Evolutionary conservation across 495 filamentous ascomycete species (phyloP), one percentile per base, ranked within the genome.

Genomic region (Aspergillus bridgeri): DNA sequence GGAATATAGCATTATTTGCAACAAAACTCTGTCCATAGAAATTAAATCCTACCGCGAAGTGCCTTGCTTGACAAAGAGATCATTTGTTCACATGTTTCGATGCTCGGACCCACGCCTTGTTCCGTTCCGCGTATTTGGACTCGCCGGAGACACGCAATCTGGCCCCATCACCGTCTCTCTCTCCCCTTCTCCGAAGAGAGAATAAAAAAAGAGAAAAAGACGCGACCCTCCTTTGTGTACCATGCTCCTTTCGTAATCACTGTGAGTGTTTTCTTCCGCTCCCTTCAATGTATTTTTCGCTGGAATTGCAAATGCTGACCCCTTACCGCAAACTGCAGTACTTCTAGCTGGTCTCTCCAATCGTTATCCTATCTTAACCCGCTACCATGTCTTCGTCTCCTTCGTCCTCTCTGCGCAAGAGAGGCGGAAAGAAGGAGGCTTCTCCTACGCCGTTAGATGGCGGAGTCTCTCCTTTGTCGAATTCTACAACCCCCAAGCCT

Each of bases 381-480:
- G 51, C 44, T 54, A 74, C 43, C 57, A 75, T 75, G 75, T 71
- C 72, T 54, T 69, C 43, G 18, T 48, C 72, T 21, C 63, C 77
- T 65, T 67, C 74, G 46, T 58, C 79, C 58, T 72, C 74, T 69
- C 73, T 82, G 53, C 77, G 79, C 25, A 81, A 81, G 69, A 79
- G 79, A 67, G 76, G 71, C 54, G 77, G 75, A 54, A 76, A 77
- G 60, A 79, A 75, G 66, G 74, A 78, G 57, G 61, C 57, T 24
- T 60, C 65, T 59, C 58, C 67, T 18, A 62, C 70, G 29, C 65
- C 70, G 15, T 66, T 66, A 3, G 68, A 73, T 51, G 55, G 66
- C 65, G 60, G 48, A 63, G 61, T 66, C 33, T 51, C 66, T 59
- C 57, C 49, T 51, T 65, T 65, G 18, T 48, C 60, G 24, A 18